phyloP scores from a whole-genome alignment of 768 basidiomycete species.

The Clitopilus hobsonii region DNA sequence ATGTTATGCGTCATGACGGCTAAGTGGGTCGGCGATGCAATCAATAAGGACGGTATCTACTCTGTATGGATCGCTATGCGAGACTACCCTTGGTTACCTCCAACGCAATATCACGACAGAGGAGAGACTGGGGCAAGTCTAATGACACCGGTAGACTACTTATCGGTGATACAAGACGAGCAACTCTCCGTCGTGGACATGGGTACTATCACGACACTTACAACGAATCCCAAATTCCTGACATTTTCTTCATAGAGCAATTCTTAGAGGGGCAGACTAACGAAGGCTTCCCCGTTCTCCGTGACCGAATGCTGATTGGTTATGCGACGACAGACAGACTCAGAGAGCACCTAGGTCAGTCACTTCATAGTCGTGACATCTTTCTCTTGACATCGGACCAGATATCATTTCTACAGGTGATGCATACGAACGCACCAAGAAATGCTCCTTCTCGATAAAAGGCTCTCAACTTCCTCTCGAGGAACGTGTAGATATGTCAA shows the following conservation, averaged over 20 bases:
- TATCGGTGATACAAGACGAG: constrained; percentile 52
- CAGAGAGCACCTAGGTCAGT: constrained; percentile 29
- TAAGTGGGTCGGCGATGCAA: constrained; percentile 74
- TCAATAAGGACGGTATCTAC: constrained; percentile 67
- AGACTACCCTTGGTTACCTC: constrained; percentile 67
- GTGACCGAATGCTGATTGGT: constrained; percentile 47
- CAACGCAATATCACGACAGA: constrained; percentile 58
- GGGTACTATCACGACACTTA: constrained; percentile 20
- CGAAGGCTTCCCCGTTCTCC: constrained; percentile 65
- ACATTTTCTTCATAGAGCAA: constrained; percentile 19
- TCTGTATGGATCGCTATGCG: constrained; percentile 69
- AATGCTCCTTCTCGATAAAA: constrained; percentile 38
- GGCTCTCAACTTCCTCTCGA: constrained; percentile 19
- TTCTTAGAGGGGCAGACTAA: constrained; percentile 41
- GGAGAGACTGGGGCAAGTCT: constrained; percentile 57
- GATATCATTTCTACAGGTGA: constrained; percentile 27
- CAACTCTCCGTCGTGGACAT: constrained; percentile 44
- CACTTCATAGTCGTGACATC: not conserved
- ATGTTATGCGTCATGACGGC: constrained; percentile 77
- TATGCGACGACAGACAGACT: constrained; percentile 58
- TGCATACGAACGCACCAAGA: constrained; percentile 20
- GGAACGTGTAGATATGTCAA: constrained; percentile 32
- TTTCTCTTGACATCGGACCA: constrained; percentile 6
- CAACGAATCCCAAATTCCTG: not conserved
- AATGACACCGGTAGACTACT: constrained; percentile 49